A percentile compares a stretch with the other conserved stretches of the same genome.
These are phyloP conservation scores for Rhododendron henanense DNA, from an alignment of 148 eudicot genomes.

Conservation along the genomic window DNA sequence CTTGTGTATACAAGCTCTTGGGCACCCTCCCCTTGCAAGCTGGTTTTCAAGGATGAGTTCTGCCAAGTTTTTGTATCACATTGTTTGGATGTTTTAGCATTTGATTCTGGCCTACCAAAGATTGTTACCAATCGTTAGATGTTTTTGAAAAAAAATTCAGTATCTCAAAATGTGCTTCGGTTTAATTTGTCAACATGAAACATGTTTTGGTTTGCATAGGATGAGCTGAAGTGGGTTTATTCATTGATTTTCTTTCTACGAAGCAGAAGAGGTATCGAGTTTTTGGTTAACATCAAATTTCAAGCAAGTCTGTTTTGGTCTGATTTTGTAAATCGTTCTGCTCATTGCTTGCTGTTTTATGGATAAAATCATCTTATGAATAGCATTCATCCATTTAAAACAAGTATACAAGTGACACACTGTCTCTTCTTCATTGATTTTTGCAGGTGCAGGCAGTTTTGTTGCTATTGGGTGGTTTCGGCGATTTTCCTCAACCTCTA, in stretches of 20 bases:
- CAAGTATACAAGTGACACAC: not conserved
- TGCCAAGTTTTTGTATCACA: not conserved
- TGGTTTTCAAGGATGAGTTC: not conserved
- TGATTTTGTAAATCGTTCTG: not conserved
- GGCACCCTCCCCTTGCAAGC: not conserved
- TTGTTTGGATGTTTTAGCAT: not conserved
- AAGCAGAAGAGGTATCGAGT: not conserved
- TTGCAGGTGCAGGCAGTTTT: conserved; percentile 87
- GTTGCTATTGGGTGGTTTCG: conserved; percentile 55
- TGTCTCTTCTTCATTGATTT: not conserved
- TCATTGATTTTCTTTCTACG: not conserved
- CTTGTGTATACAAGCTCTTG: not conserved
- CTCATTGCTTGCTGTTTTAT: not conserved
- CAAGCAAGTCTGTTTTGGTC: not conserved
- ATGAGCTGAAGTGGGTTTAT: not conserved
- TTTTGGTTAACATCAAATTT: not conserved
- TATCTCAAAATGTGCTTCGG: not conserved
- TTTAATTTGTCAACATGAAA: not conserved
- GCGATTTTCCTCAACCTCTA: conserved; percentile 55
- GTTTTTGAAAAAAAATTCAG: not conserved
- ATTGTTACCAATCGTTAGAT: not conserved
- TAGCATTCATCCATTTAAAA: not conserved
- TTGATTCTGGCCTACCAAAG: not conserved
- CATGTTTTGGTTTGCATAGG: not conserved
- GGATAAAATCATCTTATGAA: not conserved